Evolutionary conservation across 306 rosid species (phyloP).

Genomic region (Inga leiocalycina): DNA sequence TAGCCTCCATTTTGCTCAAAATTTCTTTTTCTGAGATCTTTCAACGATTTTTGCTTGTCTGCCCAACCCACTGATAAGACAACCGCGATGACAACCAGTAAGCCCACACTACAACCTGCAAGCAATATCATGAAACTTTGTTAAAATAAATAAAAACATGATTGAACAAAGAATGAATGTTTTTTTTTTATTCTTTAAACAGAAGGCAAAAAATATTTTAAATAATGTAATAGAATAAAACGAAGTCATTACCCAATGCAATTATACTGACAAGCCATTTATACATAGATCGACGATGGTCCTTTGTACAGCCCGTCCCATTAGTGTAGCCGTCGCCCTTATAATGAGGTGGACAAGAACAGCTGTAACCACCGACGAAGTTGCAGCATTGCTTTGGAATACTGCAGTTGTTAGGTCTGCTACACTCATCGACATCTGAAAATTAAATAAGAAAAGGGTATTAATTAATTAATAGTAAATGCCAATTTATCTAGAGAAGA

Average conservation of each 20-base stretch:
- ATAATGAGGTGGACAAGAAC: neutral
- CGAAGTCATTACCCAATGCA: neutral
- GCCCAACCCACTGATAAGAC: neutral
- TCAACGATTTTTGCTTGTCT: neutral
- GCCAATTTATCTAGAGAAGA: neutral
- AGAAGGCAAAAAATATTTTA: neutral
- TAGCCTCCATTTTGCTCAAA: slow-evolving; percentile 39
- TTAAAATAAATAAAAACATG: neutral
- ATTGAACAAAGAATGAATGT: neutral
- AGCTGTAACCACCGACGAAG: neutral
- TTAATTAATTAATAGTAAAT: neutral
- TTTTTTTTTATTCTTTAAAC: neutral
- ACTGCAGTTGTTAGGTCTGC: neutral
- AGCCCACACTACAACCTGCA: neutral
- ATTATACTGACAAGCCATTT: neutral
- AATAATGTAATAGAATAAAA: neutral
- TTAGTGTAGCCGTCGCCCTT: neutral
- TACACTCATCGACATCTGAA: slow-evolving; percentile 24
- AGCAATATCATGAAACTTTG: neutral
- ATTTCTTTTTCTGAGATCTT: slow-evolving; percentile 3
- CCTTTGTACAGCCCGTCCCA: neutral
- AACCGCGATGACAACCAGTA: neutral
- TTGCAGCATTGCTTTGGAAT: neutral
- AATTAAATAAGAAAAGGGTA: neutral
- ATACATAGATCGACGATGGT: neutral